Evolutionary conservation across 495 filamentous ascomycete genomes (phyloP).

Genomic region (Monascus purpureus): DNA sequence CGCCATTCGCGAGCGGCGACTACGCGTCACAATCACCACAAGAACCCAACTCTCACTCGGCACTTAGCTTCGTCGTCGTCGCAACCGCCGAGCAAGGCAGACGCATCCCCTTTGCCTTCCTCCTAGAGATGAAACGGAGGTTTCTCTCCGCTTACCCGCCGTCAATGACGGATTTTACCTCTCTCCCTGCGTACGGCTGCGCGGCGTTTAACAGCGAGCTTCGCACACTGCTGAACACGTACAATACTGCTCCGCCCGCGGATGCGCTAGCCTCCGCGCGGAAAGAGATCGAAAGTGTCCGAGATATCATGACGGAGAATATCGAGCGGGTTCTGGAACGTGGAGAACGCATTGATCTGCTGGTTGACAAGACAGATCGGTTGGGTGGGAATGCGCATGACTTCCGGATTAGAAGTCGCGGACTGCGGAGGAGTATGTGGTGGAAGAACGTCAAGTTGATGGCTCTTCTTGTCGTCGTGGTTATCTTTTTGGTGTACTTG

Average conservation of each 20-base stretch:
- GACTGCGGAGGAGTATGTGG: constrained; percentile 89
- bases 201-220: constrained; percentile 73
- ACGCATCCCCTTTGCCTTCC: constrained; percentile 83
- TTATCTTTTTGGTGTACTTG: constrained; percentile 71
- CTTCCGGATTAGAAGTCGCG: constrained; percentile 73
- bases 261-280: constrained; percentile 77
- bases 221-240: constrained; percentile 66
- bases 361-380: constrained; percentile 95
- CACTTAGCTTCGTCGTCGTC: constrained; percentile 77
- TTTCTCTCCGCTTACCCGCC: constrained; percentile 66
- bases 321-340: constrained; percentile 92
- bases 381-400: constrained; percentile 75
- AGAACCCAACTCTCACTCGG: constrained; percentile 46
- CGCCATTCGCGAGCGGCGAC: constrained; percentile 45
- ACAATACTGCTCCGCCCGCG: constrained; percentile 63
- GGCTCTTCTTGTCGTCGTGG: constrained; percentile 66
- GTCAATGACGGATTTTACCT: constrained; percentile 54
- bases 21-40: constrained; percentile 10
- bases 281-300: constrained; percentile 81
- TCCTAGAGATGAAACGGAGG: constrained; percentile 79
- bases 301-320: constrained; percentile 97
- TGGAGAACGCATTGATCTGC: constrained; percentile 84
- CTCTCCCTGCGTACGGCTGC: constrained; percentile 77
- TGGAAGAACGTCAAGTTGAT: constrained; percentile 98
- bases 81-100: constrained; percentile 63